Conservation (phyloP, 371 early-diverging fungal species). For the Apophysomyces trapeziformis region DNA sequence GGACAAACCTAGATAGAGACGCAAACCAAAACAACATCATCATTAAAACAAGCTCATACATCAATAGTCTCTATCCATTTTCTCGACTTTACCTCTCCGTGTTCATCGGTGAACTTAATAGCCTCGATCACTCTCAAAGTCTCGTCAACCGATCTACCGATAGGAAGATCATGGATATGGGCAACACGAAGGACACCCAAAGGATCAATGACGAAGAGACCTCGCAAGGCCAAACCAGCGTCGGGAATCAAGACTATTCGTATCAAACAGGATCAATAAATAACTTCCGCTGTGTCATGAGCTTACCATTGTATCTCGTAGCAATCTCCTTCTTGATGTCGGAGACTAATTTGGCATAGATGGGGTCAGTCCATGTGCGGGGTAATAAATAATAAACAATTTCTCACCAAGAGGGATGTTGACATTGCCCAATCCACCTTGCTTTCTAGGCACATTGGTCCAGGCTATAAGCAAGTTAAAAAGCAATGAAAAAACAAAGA, state of each 20-base stretch:
- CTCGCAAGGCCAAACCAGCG: constrained; percentile 68
- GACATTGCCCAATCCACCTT: constrained; percentile 94
- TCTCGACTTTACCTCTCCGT: constrained; percentile 73
- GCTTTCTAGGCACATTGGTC: constrained; percentile 61
- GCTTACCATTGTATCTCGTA: constrained; percentile 79
- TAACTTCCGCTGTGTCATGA: constrained; percentile 54
- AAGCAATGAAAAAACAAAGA: constrained; percentile 18
- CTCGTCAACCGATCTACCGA: constrained; percentile 97
- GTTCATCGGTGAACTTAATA: constrained; percentile 89
- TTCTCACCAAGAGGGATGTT: constrained; percentile 55
- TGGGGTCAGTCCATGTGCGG: neutral
- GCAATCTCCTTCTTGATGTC: constrained; percentile 89
- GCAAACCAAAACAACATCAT: neutral
- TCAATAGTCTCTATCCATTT: neutral
- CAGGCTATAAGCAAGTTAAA: constrained; percentile 39
- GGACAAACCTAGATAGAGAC: constrained; percentile 64
- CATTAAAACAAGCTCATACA: neutral
- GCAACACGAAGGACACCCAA: constrained; percentile 75
- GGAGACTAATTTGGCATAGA: constrained; percentile 54
- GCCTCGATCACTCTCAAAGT: constrained; percentile 95
- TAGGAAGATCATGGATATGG: constrained; percentile 73
- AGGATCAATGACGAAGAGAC: constrained; percentile 94
- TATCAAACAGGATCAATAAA: constrained; percentile 16
- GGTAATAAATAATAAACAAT: constrained; percentile 37
- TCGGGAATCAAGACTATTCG: constrained; percentile 67